A percentile compares a stretch with the other conserved stretches of the same genome.
These are phyloP conservation scores for Cutaneotrichosporon curvatum DNA, from an alignment of 1,284 basidiomycete species.

Conservation along the genomic window DNA sequence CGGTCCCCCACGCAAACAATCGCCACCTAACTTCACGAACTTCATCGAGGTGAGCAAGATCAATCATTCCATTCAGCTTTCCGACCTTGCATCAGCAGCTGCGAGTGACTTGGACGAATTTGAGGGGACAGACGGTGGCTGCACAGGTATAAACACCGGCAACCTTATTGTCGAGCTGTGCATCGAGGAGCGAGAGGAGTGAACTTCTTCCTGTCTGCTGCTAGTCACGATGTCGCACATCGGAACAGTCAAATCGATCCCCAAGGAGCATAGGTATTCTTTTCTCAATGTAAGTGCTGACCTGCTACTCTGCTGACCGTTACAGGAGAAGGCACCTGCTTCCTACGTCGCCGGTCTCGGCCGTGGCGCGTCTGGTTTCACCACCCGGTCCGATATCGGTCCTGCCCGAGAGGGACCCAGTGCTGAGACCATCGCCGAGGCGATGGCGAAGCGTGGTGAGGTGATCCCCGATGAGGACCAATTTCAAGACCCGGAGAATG, in stretches of 20 bases:
- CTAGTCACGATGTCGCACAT: constrained; percentile 34
- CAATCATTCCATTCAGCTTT: too few relatives aligned
- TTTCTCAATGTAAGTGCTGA: constrained; percentile 35
- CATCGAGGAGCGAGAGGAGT: too few relatives aligned
- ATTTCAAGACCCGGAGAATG: constrained; percentile 95
- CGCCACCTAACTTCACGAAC: constrained; percentile 1
- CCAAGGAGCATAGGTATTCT: constrained; percentile 41
- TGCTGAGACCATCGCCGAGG: constrained; percentile 78
- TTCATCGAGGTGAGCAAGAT: too few relatives aligned
- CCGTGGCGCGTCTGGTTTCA: constrained; percentile 95
- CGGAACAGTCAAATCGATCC: constrained; percentile 41
- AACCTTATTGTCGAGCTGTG: too few relatives aligned
- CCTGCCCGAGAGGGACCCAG: constrained; percentile 91
- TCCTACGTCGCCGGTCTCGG: constrained; percentile 95
- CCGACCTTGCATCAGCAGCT: too few relatives aligned
- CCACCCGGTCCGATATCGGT: constrained; percentile 96
- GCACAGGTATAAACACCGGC: too few relatives aligned
- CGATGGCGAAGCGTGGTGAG: constrained; percentile 74
- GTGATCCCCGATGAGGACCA: constrained; percentile 77
- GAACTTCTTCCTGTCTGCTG: not conserved
- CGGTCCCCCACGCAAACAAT: not conserved
- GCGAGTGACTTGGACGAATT: too few relatives aligned
- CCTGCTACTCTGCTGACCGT: constrained; percentile 1
- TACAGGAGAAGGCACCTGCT: constrained; percentile 65
- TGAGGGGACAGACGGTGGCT: too few relatives aligned